Conservation (phyloP, 352 stramenopile genomes). For the Plasmopara muralis region DNA sequence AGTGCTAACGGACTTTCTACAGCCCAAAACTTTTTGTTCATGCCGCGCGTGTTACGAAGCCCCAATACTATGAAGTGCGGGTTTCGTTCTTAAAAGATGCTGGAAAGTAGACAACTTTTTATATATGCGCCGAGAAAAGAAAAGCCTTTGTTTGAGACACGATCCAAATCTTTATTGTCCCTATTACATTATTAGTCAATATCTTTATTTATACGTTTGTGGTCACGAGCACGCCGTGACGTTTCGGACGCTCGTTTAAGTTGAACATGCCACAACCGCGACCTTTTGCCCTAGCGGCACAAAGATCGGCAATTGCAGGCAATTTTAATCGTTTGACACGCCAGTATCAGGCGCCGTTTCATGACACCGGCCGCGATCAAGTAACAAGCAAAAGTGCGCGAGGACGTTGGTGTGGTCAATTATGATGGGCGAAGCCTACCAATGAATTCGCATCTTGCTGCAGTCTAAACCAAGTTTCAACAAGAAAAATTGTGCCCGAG, state of each 20-base stretch:
- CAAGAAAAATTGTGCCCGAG: constrained; percentile 3
- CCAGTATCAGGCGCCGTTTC: constrained; percentile 19
- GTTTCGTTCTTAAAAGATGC: too few species aligned
- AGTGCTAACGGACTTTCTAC: too few species aligned
- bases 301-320: constrained; percentile 2
- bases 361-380: neutral
- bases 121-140: too few species aligned
- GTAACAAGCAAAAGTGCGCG: constrained; percentile 4
- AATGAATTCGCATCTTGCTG: neutral
- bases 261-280: neutral
- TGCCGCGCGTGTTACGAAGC: too few species aligned
- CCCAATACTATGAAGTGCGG: too few species aligned
- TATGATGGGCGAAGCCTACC: neutral
- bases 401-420: neutral
- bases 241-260: neutral
- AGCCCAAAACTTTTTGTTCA: too few species aligned
- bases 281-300: constrained; percentile 1
- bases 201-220: neutral
- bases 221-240: neutral
- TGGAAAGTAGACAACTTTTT: too few species aligned
- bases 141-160: too few species aligned
- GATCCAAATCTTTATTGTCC: too few species aligned
- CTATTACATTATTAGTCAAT: too few species aligned
- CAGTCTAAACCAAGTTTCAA: constrained; percentile 10
- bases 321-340: constrained; percentile 9